Evolutionary conservation across 208 protist species (phyloP).

Genomic region (Borovskyia barvae): DNA sequence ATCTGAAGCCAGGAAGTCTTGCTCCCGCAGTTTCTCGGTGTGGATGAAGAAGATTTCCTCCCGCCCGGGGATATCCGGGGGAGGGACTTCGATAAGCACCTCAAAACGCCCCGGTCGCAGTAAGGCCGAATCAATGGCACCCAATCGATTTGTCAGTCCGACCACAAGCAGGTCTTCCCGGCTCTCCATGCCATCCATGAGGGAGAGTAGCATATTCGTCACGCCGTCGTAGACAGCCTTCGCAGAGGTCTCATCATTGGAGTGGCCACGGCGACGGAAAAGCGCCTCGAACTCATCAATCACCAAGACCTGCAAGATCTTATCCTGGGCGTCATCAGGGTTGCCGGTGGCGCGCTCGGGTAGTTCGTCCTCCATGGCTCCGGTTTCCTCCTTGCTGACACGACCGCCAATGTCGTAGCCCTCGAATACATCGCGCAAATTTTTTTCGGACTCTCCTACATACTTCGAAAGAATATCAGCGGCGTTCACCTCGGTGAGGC

Average conservation of each 20-base stretch:
- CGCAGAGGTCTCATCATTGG: slow-evolving; percentile 91
- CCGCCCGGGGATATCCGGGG: slow-evolving; percentile 79
- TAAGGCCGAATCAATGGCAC: slow-evolving; percentile 91
- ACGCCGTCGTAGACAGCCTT: slow-evolving; percentile 97
- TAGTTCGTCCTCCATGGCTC: slow-evolving; percentile 2
- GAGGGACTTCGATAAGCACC: slow-evolving; percentile 89
- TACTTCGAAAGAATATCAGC: slow-evolving; percentile 99
- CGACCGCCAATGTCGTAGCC: slow-evolving; percentile 85
- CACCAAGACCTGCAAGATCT: slow-evolving; percentile 97
- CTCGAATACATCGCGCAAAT: slow-evolving; percentile 98
- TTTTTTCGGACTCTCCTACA: slow-evolving; percentile 99
- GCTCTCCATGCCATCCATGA: slow-evolving; percentile 91
- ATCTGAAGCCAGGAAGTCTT: slow-evolving; percentile 62
- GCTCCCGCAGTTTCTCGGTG: slow-evolving; percentile 84
- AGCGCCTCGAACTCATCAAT: slow-evolving; percentile 99
- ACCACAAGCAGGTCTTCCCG: slow-evolving; percentile 93
- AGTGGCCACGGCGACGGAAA: slow-evolving; percentile 92
- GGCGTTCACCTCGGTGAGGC: slow-evolving; percentile 92
- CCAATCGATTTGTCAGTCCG: slow-evolving; percentile 92
- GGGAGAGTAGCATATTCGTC: slow-evolving; percentile 97
- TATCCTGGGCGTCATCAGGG: not conserved
- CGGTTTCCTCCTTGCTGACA: slow-evolving; percentile 32
- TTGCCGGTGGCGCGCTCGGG: slow-evolving; percentile 1
- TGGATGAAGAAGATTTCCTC: slow-evolving; percentile 92
- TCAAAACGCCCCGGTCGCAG: slow-evolving; percentile 93